These are phyloP conservation scores for Ceratobasidium sp. DNA, from an alignment of 1,284 basidiomycete species.

Conservation along the genomic window DNA sequence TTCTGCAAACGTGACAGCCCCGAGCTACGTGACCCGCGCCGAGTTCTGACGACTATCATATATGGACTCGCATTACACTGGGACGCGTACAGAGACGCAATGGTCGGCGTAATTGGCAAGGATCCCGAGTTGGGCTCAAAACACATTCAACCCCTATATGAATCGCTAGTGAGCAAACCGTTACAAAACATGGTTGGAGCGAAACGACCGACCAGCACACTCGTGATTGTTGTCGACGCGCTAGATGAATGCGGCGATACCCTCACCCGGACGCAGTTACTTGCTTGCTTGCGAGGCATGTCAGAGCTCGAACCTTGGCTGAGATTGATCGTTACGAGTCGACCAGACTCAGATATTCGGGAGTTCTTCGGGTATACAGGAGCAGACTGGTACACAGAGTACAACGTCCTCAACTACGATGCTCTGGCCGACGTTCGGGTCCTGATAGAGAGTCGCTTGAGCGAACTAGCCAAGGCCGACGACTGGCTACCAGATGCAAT, in stretches of 20 bases:
- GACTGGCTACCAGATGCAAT: background rate
- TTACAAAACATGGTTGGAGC: background rate
- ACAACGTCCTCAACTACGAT: background rate
- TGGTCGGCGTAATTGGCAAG: background rate
- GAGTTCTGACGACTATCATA: constrained; percentile 27
- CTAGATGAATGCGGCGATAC: background rate
- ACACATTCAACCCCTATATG: background rate
- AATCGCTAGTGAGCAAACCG: background rate
- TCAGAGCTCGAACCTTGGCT: constrained; percentile 1
- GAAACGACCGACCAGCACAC: background rate
- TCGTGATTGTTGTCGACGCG: constrained; percentile 24
- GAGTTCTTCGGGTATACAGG: background rate
- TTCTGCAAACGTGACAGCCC: constrained; percentile 55
- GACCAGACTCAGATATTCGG: constrained; percentile 13
- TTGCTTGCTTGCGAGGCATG: background rate
- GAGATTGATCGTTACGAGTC: constrained; percentile 41
- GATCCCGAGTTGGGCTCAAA: background rate
- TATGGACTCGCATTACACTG: background rate
- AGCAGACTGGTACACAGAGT: background rate
- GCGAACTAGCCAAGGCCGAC: background rate
- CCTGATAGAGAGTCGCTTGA: background rate
- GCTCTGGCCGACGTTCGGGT: background rate
- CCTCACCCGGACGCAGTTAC: constrained; percentile 1
- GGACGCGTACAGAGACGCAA: background rate
- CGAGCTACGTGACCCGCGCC: constrained; percentile 25